Evolutionary conservation across 1,284 basidiomycete genomes (phyloP).

Genomic region (Thelephora terrestris): DNA sequence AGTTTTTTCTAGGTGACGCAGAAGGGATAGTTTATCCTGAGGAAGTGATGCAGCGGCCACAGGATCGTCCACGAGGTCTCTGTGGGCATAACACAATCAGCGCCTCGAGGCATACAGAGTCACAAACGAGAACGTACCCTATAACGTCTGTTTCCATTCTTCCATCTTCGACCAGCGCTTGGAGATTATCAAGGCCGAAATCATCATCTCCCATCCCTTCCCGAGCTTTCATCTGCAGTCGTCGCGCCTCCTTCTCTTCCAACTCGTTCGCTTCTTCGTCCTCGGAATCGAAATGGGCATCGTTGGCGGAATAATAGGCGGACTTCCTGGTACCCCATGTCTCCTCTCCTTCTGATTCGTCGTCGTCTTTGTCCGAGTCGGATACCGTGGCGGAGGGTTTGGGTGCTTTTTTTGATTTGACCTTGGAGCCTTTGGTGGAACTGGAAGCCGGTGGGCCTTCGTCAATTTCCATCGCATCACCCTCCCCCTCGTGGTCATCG

Average conservation of each 20-base stretch:
- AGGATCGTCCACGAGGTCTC: conserved; percentile 27
- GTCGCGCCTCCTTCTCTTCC: conserved; percentile 80
- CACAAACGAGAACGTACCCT: conserved; percentile 31
- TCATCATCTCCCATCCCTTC: conserved; percentile 71
- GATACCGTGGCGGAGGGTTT: conserved; percentile 7
- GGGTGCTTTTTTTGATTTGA: conserved; percentile 22
- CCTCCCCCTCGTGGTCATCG: conserved; percentile 34
- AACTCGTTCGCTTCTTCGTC: conserved; percentile 81
- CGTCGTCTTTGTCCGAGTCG: conserved; percentile 27
- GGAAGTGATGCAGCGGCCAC: conserved; percentile 26
- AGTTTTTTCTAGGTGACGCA: conserved; percentile 71
- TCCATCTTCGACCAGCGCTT: conserved; percentile 27
- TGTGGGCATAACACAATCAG: conserved; percentile 8
- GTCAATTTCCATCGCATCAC: conserved; percentile 31
- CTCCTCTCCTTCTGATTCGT: conserved; percentile 44
- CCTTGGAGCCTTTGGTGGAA: conserved; percentile 27
- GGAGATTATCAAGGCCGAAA: conserved; percentile 72
- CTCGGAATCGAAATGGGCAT: conserved; percentile 68
- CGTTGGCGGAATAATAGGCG: conserved; percentile 82
- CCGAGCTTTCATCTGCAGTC: conserved; percentile 69
- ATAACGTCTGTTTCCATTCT: conserved; percentile 19
- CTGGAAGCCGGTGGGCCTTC: conserved; percentile 24
- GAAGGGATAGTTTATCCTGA: conserved; percentile 50
- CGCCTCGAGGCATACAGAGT: neutral
- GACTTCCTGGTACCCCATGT: conserved; percentile 73